phyloP scores from a whole-genome alignment of 495 filamentous ascomycete species.

The Baudoinia panamericana region DNA sequence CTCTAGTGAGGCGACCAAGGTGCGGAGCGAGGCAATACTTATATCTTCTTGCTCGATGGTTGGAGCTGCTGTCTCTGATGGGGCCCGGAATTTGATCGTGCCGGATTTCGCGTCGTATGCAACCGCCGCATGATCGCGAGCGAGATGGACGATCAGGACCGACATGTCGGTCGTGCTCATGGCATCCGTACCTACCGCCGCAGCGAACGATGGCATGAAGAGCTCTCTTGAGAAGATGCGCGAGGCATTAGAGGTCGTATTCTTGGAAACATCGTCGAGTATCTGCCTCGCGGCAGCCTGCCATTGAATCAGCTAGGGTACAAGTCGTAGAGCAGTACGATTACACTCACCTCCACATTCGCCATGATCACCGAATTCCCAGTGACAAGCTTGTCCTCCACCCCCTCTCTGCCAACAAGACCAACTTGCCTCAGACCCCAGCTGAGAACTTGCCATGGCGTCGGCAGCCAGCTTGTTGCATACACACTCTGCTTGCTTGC shows the following conservation, averaged over 20 bases:
- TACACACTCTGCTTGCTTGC: constrained; percentile 49
- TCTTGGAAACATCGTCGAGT: constrained; percentile 18
- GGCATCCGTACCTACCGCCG: constrained; percentile 2
- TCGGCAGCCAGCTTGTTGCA: constrained; percentile 36
- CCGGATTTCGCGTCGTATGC: constrained; percentile 21
- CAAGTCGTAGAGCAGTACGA: no score
- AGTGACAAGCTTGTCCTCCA: constrained; percentile 34
- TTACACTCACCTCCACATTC: constrained; percentile 43
- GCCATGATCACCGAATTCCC: constrained; percentile 46
- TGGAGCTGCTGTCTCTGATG: constrained; percentile 28
- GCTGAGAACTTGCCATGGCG: constrained; percentile 48
- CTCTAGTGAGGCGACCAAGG: constrained; percentile 43
- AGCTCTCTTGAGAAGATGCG: constrained; percentile 19
- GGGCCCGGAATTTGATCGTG: constrained; percentile 61
- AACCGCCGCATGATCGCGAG: constrained; percentile 24
- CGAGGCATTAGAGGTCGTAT: constrained; percentile 17
- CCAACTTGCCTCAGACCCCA: constrained; percentile 69
- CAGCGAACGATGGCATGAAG: constrained; percentile 15
- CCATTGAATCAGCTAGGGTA: neutral
- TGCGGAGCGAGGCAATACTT: constrained; percentile 51
- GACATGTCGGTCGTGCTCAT: constrained; percentile 19
- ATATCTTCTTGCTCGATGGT: constrained; percentile 60
- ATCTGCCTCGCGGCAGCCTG: constrained; percentile 24
- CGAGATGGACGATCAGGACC: constrained; percentile 26
- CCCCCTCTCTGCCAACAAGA: constrained; percentile 39